phyloP scores from a whole-genome alignment of 2,329 filamentous ascomycete species.

The Aspergillus jensenii region DNA sequence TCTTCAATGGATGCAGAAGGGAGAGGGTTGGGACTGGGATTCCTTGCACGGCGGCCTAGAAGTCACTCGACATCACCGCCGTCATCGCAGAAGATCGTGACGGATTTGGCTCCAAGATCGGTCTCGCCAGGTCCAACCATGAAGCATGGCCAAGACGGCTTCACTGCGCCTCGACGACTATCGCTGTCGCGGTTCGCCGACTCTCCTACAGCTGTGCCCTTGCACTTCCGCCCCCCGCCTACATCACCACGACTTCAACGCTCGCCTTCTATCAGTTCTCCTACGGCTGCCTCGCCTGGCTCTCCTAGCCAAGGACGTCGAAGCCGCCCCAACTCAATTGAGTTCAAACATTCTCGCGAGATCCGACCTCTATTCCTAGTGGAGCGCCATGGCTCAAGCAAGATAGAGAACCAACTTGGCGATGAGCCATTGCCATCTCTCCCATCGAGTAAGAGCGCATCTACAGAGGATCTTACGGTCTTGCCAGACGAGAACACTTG shows the following conservation, averaged over 20 bases:
- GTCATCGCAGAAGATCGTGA: slow-evolving; percentile 26
- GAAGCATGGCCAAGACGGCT: slow-evolving; percentile 15
- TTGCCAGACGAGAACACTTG: slow-evolving; percentile 30
- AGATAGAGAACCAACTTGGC: slow-evolving; percentile 38
- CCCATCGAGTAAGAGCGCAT: slow-evolving; percentile 51
- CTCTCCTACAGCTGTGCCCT: slow-evolving; percentile 56
- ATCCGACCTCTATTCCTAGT: slow-evolving; percentile 81
- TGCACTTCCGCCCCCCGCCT: slow-evolving; percentile 55
- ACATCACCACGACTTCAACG: slow-evolving; percentile 45
- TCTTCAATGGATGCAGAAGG: slow-evolving; percentile 19
- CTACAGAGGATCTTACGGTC: slow-evolving; percentile 42
- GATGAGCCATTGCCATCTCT: slow-evolving; percentile 50
- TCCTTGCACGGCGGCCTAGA: slow-evolving; percentile 27
- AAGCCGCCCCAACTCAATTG: slow-evolving; percentile 49
- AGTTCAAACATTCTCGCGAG: slow-evolving; percentile 60
- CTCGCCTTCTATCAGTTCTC: slow-evolving; percentile 32
- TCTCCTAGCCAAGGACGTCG: slow-evolving; percentile 43
- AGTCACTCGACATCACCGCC: slow-evolving; percentile 39
- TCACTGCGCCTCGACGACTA: slow-evolving; percentile 24
- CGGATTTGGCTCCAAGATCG: slow-evolving; percentile 29
- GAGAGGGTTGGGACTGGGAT: slow-evolving; percentile 20
- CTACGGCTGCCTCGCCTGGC: slow-evolving; percentile 19
- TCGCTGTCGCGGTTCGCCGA: slow-evolving; percentile 31
- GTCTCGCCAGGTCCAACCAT: slow-evolving; percentile 28
- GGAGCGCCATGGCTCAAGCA: slow-evolving; percentile 57